Evolutionary conservation across 2,329 filamentous ascomycete species (phyloP), one percentile per base, ranked within the genome.

Genomic region (Dothistroma pini): DNA sequence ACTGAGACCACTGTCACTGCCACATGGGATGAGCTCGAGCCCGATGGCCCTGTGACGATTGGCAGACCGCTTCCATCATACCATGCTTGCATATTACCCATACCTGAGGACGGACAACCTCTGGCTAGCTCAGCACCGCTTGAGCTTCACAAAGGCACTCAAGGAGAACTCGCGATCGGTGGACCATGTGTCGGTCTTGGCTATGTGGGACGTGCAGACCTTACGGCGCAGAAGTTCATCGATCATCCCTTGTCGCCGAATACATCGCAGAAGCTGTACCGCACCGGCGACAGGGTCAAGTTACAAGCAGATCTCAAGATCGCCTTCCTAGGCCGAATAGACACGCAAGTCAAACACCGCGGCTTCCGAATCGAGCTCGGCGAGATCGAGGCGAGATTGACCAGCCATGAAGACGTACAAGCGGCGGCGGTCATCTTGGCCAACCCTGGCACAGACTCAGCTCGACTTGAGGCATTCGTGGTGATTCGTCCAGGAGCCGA

Each of bases 351-450:
- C 78, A 97, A 97, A 79, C 92, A 97, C 64, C 88, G 93, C 61
- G 93, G 93, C 1, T 96, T 96, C 81, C 84, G 93, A 61, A 96
- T 97, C 66, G 93, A 97, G 77, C 85, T 97, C 41, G 89, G 88
- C 66, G 93, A 97, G 66, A 96, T 97, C 66, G 92, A 97, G 75
- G 88, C 82, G 52, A 87, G 93, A 72, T 78, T 96, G 49, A 88
- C 85, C 56, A 82, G 85, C 41, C 84, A 89, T 76, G 85, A 84
- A 0, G 77, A 93, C 41, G 83, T 96, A 11, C 83, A 90, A 53
- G 92, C 68, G 14, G 68, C 66, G 19, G 68, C 68, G 11, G 68
- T 70, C 35, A 69, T 70, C 25, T 52, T 70, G 35, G 64, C 64
- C 14, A 66, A 70, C 34, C 31, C 66, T 6, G 61, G 61, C 16